Conservation (phyloP, 768 basidiomycete genomes). For the Galerina sulciceps region DNA sequence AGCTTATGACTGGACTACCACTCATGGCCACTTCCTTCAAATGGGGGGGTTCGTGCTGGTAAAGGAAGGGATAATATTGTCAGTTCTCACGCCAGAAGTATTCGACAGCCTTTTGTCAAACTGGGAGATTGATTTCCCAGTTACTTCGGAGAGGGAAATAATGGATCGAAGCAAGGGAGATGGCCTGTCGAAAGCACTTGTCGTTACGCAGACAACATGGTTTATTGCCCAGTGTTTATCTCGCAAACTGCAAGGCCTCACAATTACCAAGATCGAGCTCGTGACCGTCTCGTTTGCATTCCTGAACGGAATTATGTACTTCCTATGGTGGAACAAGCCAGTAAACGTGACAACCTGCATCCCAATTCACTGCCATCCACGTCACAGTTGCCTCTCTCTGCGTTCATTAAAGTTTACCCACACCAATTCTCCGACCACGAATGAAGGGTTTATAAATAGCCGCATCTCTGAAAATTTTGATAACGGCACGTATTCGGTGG, state of each 20-base stretch:
- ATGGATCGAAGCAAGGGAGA: constrained; percentile 22
- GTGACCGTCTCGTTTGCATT: constrained; percentile 33
- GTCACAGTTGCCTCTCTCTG: too few species aligned
- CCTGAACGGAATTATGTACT: constrained; percentile 29
- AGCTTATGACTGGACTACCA: background rate
- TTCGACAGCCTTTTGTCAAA: background rate
- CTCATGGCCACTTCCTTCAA: constrained; percentile 13
- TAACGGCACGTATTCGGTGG: too few species aligned
- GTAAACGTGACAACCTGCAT: constrained; percentile 28
- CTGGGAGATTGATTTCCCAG: background rate
- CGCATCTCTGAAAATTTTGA: too few species aligned
- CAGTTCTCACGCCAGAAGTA: background rate
- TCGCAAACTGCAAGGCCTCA: constrained; percentile 17
- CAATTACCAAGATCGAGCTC: constrained; percentile 32
- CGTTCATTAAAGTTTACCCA: too few species aligned
- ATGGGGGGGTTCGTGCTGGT: constrained; percentile 19
- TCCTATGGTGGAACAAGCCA: constrained; percentile 40
- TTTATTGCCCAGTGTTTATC: constrained; percentile 31
- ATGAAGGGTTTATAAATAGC: too few species aligned
- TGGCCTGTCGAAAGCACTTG: constrained; percentile 29
- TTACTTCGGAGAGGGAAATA: constrained; percentile 5
- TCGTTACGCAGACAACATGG: constrained; percentile 32
- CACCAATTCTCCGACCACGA: too few species aligned
- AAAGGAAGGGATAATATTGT: background rate
- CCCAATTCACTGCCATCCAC: background rate